Conservation (phyloP, 441 rosid species). For the Geranium incanum region DNA sequence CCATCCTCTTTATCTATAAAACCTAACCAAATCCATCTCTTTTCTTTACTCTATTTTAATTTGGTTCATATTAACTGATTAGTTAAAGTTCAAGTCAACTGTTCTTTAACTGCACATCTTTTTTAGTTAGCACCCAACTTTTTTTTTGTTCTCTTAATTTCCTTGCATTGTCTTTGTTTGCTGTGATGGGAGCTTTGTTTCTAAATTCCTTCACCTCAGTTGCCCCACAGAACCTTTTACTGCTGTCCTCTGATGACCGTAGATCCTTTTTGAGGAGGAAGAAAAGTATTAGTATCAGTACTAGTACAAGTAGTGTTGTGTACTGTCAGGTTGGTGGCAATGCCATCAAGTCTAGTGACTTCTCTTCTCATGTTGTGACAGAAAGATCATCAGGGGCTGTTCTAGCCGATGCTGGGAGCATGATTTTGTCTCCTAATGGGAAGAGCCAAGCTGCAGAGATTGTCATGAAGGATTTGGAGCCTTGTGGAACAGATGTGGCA, state of each 20-base stretch:
- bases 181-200: slow-evolving; percentile 65
- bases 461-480: slow-evolving; percentile 46
- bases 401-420: slow-evolving; percentile 43
- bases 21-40: slow-evolving; percentile 15
- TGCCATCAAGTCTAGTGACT: slow-evolving; percentile 27
- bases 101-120: slow-evolving; percentile 34
- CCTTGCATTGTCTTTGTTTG: slow-evolving; percentile 18
- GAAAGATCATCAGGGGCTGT: slow-evolving; percentile 32
- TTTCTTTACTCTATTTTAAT: slow-evolving; percentile 41
- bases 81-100: slow-evolving; percentile 44
- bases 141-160: slow-evolving; percentile 20
- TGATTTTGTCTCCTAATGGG: slow-evolving; percentile 51
- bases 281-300: slow-evolving; percentile 8
- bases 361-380: slow-evolving; percentile 42
- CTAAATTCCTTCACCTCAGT: slow-evolving; percentile 37
- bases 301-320: slow-evolving; percentile 21
- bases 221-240: slow-evolving; percentile 26
- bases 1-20: slow-evolving; percentile 28
- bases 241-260: slow-evolving; percentile 20
- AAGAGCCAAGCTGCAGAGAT: slow-evolving; percentile 34
- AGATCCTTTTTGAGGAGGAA: slow-evolving; percentile 31
- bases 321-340: slow-evolving; percentile 51
- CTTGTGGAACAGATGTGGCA: slow-evolving; percentile 46
- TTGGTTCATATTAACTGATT: slow-evolving; percentile 31
- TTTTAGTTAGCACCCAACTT: slow-evolving; percentile 15